Base-by-base conservation (phyloP, 139 green algal species). In the Coccomyxa sp. region DNA sequence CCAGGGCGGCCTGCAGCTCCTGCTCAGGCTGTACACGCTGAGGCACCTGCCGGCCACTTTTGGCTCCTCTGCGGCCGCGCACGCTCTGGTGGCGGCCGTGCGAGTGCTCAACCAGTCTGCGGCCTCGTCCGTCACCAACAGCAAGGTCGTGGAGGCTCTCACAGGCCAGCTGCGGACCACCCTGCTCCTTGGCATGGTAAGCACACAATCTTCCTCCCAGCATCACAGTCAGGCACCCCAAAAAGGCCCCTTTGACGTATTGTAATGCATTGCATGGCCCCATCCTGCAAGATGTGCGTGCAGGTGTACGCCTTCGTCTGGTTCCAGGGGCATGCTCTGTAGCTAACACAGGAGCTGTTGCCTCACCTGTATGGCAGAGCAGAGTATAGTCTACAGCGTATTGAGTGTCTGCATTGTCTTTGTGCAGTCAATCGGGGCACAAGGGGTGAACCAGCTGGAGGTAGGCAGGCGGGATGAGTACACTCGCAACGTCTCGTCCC, bases 81-180 rank as follows among this genome's bases (percentile, higher is more conserved):
- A 98, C 76, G 84, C 89, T 50, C 85, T 98, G 75, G 89, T 98
- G 69, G 87, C 89, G 0, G 86, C 91, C 34, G 92, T 97, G 64
- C 87, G 94, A 12, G 74, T 85, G 2, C 86, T 97, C 39, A 78
- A 82, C 5, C 36, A 75, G 29, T 36, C 69, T 41, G 82, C 88
- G 24, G 37, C 78, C 8, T 5, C 70, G 31, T 58, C 75, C n/a
- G 73, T 91, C 36, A 79, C 86, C 18, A n/a, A 75, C 39, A 73
- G 79, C 39, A 64, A 64, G 50, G 75, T 85, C 8, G 39, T 68
- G 31, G 44, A 73, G n/a, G 78, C 76, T 9, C 82, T 88, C 40
- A 16, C 74, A 29, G 36, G 76, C 50, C 82, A 86, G 70, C 77
- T 91, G 40, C 76, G 73, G 0, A 31, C 39, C 10, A 79, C 85